Evolutionary conservation across 2,329 filamentous ascomycete species (phyloP).

Genomic region (Purpureocillium takamizusanense): DNA sequence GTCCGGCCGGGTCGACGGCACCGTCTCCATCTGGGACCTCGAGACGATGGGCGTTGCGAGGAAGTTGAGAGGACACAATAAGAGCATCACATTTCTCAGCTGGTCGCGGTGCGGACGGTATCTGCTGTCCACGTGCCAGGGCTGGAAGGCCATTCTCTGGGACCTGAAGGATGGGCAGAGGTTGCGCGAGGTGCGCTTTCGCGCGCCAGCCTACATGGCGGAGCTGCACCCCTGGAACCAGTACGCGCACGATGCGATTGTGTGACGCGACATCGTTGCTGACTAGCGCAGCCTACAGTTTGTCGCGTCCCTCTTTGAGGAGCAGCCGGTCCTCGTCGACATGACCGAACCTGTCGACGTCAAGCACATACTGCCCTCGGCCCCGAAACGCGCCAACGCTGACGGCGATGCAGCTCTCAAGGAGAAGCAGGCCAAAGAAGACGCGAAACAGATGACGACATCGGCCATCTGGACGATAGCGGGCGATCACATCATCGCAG

Average conservation of each 20-base stretch:
- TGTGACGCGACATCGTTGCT: conserved; percentile 4
- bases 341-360: conserved; percentile 59
- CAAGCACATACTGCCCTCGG: conserved; percentile 72
- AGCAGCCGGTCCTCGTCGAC: conserved; percentile 83
- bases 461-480: conserved; percentile 80
- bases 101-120: conserved; percentile 92
- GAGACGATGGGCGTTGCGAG: conserved; percentile 95
- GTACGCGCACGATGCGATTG: conserved; percentile 32
- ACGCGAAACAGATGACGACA: conserved; percentile 91
- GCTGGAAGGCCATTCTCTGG: conserved; percentile 96
- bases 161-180: conserved; percentile 65
- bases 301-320: conserved; percentile 88
- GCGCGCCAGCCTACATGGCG: conserved; percentile 89
- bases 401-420: conserved; percentile 61
- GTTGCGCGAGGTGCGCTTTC: conserved; percentile 79
- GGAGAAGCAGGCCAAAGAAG: conserved; percentile 83
- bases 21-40: conserved; percentile 91
- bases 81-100: conserved; percentile 87
- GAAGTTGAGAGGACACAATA: conserved; percentile 86
- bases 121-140: conserved; percentile 84
- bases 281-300: conserved; percentile 59
- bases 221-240: conserved; percentile 89
- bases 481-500: conserved; percentile 83
- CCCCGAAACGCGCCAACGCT: conserved; percentile 63
- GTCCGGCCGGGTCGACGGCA: conserved; percentile 87